Percentiles rank a stretch among this genome's conserved stretches.
Evolutionary conservation across 306 rosid species (phyloP).

Genomic region (Sicyos edulis): DNA sequence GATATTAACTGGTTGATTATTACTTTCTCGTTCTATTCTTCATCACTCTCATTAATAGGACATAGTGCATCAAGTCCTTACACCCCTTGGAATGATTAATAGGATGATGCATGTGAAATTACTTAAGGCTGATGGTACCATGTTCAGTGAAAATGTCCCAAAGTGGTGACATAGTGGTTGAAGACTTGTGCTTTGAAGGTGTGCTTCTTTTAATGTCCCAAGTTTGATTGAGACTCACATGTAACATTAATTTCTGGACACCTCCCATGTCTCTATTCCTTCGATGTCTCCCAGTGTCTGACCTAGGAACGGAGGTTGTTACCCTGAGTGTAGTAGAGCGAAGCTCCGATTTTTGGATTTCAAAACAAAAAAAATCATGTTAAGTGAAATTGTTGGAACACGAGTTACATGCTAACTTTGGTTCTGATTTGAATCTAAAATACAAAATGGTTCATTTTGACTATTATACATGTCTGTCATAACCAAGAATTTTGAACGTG

Average conservation of each 20-base stretch:
- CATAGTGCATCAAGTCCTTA: neutral
- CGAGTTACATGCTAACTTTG: neutral
- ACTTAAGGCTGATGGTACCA: neutral
- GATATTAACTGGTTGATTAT: neutral
- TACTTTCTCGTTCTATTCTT: neutral
- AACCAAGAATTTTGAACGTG: neutral
- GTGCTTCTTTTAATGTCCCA: too few relatives aligned
- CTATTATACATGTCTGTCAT: neutral
- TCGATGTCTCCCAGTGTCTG: too few relatives aligned
- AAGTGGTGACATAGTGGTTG: too few relatives aligned
- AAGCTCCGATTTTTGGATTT: too few relatives aligned
- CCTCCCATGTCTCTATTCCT: too few relatives aligned
- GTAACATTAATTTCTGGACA: too few relatives aligned
- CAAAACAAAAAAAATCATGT: too few relatives aligned
- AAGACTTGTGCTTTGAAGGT: too few relatives aligned
- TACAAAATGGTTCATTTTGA: neutral
- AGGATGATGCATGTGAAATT: constrained; percentile 3
- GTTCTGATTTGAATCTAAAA: neutral
- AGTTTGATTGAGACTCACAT: too few relatives aligned
- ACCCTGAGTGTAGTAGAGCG: too few relatives aligned
- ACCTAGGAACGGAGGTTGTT: too few relatives aligned
- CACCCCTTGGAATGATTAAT: neutral
- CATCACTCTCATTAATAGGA: constrained; percentile 1
- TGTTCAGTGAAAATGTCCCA: neutral
- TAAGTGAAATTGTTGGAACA: too few relatives aligned